Base-by-base conservation (phyloP, 2,329 filamentous ascomycete species). In the Ophiostoma triangulosporum region DNA sequence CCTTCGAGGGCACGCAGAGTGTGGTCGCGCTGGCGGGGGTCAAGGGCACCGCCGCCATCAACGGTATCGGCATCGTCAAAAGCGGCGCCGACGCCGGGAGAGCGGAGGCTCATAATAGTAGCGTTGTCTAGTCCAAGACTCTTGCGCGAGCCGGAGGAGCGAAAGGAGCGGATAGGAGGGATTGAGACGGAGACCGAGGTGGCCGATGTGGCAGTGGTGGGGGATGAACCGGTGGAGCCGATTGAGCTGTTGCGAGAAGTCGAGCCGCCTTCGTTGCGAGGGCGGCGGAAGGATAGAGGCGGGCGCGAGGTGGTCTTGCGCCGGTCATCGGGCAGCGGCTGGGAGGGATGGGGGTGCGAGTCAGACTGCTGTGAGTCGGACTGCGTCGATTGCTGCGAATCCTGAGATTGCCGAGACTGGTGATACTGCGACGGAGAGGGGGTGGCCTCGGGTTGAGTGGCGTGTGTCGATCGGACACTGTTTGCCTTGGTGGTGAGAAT, bases 81-180 rank as follows among this genome's bases (percentile, higher is more conserved):
- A 14, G 43, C 32, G 40, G 29, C 53, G 54, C 48, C 53, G 48
- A 68, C 66, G 51, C 56, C 69, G 68, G 69, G 61, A 26, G 67
- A 67, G 52, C 69, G 68, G 38, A 64, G 48, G 58, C 70, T 76
- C 73, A 77, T 78, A 9, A 48, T 48, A 5, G 46, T 32, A 9
- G 26, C 26, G 33, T 31, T 50, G 61, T 80, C 76, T 60, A 75
- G 66, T 14, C 66, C 66, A 24, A 74, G 66, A 63, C 75, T 78
- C 64, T 73, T 76, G 59, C 78, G 75, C 57, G 76, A 76, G 60
- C 73, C 74, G 35, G 77, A 78, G 26, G 76, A 78, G 56, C 77
- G 72, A 59, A 79, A 78, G 8, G 70, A 68, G 53, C 77, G 73
- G 62, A 79, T 79, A 7, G 76, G 76, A 15, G 76, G 74, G 38